phyloP scores from a whole-genome alignment of 2,329 filamentous ascomycete genomes.

The Westerdykella aurantiaca region DNA sequence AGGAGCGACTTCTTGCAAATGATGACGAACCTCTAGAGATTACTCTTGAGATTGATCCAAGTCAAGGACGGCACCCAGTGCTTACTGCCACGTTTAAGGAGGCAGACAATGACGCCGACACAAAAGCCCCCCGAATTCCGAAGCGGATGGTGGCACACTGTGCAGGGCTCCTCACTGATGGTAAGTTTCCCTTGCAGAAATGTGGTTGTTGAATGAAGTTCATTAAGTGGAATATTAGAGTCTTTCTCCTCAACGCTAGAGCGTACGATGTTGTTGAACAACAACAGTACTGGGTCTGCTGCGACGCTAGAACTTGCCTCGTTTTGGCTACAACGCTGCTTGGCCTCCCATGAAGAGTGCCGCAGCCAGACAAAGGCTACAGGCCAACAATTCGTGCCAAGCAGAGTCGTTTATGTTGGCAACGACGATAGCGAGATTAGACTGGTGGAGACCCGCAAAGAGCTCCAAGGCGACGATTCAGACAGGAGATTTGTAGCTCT shows the following conservation, averaged over 20 bases:
- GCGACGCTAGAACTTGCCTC: constrained; percentile 14
- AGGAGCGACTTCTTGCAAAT: constrained; percentile 5
- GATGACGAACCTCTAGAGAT: constrained; percentile 11
- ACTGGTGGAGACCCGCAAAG: constrained; percentile 9
- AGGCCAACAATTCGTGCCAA: constrained; percentile 12
- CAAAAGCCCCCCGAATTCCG: constrained; percentile 1
- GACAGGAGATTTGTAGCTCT: constrained; percentile 14
- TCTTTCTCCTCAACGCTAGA: constrained; percentile 9
- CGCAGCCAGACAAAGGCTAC: neutral
- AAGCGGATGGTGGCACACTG: constrained; percentile 11
- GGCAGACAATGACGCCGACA: neutral
- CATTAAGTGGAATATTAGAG: constrained; percentile 2
- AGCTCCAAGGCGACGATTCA: neutral
- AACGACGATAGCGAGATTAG: constrained; percentile 1
- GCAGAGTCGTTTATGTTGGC: constrained; percentile 15
- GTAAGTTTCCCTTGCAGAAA: constrained; percentile 2
- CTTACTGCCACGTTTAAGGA: constrained; percentile 11
- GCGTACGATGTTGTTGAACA: constrained; percentile 3
- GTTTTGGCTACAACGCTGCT: constrained; percentile 14
- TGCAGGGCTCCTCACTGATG: constrained; percentile 7
- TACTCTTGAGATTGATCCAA: constrained; percentile 9
- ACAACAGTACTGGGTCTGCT: constrained; percentile 14
- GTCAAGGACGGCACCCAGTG: constrained; percentile 9
- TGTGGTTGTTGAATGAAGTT: neutral
- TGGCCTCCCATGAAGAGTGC: constrained; percentile 10